Evolutionary conservation across 176 grass and related monocot species (phyloP), one percentile per base, ranked within the genome.

Genomic region (Juncus effusus): DNA sequence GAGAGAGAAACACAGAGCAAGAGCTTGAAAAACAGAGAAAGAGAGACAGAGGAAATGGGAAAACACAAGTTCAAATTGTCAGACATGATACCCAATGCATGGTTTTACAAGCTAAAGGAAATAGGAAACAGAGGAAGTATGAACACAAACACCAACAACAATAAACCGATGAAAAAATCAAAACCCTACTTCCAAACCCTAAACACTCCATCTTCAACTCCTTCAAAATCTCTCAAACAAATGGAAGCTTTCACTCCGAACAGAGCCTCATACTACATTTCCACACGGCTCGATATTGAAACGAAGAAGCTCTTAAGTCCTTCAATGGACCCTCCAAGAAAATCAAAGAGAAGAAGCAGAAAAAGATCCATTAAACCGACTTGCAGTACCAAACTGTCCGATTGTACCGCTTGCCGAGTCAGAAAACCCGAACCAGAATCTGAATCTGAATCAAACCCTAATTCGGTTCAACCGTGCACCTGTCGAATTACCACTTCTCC

Each of bases 31-130:
- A 50, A 42, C 13, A 70, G 15, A 38, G 41, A 71, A 15, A 72
- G 62, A 65, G 14, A 67, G 14, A 65, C 4, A 49, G 14, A 47
- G 44, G 13, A n/a, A 13, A 82, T 83, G 81, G 81, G 75, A 40
- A 79, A 76, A 56, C 28, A 64, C 41, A 79, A 63, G 41, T 84
- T 84, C 62, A 69, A 45, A 47, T 11, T 84, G 3, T 79, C 64
- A 10, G 69, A 75, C 51, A 79, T 84, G 63, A 75, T 84, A 58
- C 76, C 82, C 0, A 79, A 84, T 70, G 58, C 76, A 72, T 84
- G 82, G 76, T 75, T 84, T 12, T 70, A 65, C 64, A 84, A 79
- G 51, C 36, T 79, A 28, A 84, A 71, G 64, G 70, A 76, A 50
- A 79, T 84, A 76, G 62, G 75, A 35, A 59, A 37, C 36, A 67